phyloP scores from a whole-genome alignment of 768 basidiomycete species.

The Boletellus ananas region DNA sequence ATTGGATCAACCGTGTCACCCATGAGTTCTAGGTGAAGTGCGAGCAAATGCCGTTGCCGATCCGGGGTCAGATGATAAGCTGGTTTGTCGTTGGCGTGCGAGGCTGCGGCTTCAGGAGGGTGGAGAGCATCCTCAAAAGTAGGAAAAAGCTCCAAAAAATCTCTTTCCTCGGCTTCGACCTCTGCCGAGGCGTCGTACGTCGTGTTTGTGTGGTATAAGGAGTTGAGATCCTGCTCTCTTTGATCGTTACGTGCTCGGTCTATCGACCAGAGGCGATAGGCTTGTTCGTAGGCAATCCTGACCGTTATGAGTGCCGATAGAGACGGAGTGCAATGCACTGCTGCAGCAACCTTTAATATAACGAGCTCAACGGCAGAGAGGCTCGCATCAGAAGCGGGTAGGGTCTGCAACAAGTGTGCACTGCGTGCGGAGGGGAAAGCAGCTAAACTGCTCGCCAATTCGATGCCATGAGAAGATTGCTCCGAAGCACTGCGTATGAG shows the following conservation, averaged over 20 bases:
- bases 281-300: conserved; percentile 59
- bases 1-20: conserved; percentile 1
- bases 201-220: conserved; percentile 70
- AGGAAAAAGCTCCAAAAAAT: conserved; percentile 84
- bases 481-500: conserved; percentile 36
- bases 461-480: conserved; percentile 15
- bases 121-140: conserved; percentile 64
- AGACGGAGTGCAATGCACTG: conserved; percentile 20
- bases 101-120: not conserved
- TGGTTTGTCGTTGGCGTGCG: not conserved
- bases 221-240: conserved; percentile 57
- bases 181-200: conserved; percentile 58
- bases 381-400: conserved; percentile 8
- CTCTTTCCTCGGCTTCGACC: conserved; percentile 74
- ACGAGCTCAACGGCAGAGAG: conserved; percentile 27
- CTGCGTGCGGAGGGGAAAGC: conserved; percentile 54
- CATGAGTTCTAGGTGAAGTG: conserved; percentile 48
- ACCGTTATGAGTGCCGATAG: conserved; percentile 26
- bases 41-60: conserved; percentile 36
- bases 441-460: conserved; percentile 36
- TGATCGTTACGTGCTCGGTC: conserved; percentile 70
- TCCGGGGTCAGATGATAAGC: conserved; percentile 29
- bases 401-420: conserved; percentile 34
- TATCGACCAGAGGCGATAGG: conserved; percentile 77
- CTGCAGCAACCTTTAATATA: conserved; percentile 46